Base-by-base conservation (phyloP, 768 basidiomycete species). In the Floccularia luteovirens region DNA sequence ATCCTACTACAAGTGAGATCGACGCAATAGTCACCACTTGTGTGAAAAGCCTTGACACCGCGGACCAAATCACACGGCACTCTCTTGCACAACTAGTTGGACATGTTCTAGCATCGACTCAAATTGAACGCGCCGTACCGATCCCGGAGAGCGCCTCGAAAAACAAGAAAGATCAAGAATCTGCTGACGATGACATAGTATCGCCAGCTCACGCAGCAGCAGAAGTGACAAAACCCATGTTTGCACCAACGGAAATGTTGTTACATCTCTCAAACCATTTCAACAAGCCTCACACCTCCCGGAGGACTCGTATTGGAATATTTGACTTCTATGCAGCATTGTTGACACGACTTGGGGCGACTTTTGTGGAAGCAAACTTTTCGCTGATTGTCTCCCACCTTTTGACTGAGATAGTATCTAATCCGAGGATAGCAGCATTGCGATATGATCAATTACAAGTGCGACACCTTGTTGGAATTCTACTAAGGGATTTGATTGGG, bases 301-400 rank as follows among this genome's bases (percentile, higher is more conserved):
- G 86, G 27, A 81, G 81, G 58, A 75, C 76, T 2, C 77, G 87
- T 16, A 81, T 90, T 24, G 91, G 90, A 5, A 74, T 98, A 17
- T 82, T 96, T 54, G 90, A 96, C 47, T 82, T 90, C 49, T 96
- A 97, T 52, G 72, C 80, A 4, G 77, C 86, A 0, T 59, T 94
- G 2, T 69, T 98, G 47, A 75, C 70, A 3, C 69, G 73, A 7
- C 77, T 98, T 6, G 94, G 93, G 0, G 45, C 81, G 2, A 53
- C 61, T 1, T 98, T 87, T 55, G 78, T 90, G 32, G 93, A 99
- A 57, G 57, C 61, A 14, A 86, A 94, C 54, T 98, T 92, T 46
- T 69, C 79, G 4, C 70, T 84, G 16, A 75, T 99, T 41, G 71
- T 87, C 22, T 65, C 67, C 24, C 93, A 97, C 58, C 58, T 97